phyloP scores from a whole-genome alignment of 1,284 basidiomycete species.

The Cystobasidium slooffiae region DNA sequence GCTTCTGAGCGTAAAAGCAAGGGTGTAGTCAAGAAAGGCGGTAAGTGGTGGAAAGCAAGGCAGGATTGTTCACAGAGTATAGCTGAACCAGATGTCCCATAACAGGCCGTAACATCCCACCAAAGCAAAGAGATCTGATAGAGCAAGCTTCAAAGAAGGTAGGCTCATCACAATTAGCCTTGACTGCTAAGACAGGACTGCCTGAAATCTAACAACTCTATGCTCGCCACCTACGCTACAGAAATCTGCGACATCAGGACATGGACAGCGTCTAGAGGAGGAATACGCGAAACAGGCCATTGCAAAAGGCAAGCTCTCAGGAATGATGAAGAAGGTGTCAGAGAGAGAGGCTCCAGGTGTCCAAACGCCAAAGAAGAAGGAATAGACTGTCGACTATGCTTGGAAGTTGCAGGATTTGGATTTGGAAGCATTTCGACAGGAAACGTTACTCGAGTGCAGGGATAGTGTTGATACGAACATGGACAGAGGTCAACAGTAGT shows the following conservation, averaged over 20 bases:
- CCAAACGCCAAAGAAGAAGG: slow-evolving; percentile 23
- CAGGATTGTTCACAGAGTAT: neutral
- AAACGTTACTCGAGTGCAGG: no score
- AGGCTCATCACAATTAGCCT: neutral
- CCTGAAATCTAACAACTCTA: neutral
- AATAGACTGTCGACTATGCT: neutral
- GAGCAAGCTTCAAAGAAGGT: slow-evolving; percentile 37
- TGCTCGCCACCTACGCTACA: neutral
- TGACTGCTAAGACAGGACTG: neutral
- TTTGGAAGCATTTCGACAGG: no score
- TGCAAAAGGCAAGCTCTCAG: slow-evolving; percentile 32
- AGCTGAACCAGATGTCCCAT: neutral
- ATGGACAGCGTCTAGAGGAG: slow-evolving; percentile 38
- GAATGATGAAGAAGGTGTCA: slow-evolving; percentile 36
- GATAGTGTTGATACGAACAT: neutral
- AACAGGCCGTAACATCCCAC: slow-evolving; percentile 31
- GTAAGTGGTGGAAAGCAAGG: neutral
- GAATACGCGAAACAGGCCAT: slow-evolving; percentile 26
- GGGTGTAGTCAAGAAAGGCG: slow-evolving; percentile 39
- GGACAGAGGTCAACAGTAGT: neutral
- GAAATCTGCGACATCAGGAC: slow-evolving; percentile 3
- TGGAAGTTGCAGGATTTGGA: neutral
- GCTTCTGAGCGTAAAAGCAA: slow-evolving; percentile 27
- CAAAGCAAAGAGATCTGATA: slow-evolving; percentile 39
- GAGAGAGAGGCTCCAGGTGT: slow-evolving; percentile 25